Base-by-base conservation (phyloP, 352 stramenopile genomes). In the Phytophthora tentaculata region DNA sequence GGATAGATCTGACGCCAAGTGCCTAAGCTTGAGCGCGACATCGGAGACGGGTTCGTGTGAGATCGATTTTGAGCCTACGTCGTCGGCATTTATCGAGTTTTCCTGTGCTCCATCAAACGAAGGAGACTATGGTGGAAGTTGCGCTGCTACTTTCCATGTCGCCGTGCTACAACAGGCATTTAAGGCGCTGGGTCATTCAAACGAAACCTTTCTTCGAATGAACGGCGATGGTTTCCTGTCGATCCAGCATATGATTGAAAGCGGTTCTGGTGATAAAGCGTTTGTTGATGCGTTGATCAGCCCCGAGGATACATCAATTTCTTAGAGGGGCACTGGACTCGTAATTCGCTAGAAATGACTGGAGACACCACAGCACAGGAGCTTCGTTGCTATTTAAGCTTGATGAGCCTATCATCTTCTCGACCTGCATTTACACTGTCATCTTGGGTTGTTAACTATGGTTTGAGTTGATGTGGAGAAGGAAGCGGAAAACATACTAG, bases 251-350 rank as follows among this genome's bases (percentile, higher is more conserved):
- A 92, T 94, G 86, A 73, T 91, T 39, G 78, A 90, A 54, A 85
- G 74, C 26, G 80, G 81, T 10, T 82, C 80, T 20, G 86, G 86
- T 45, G 80, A 94, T 19, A 91, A 89, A 51, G 86, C 84, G 10
- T 96, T 96, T 53, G 79, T 94, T 8, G 88, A 96, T 51, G 86
- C 81, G 17, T 67, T 94, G 19, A 86, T 96, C 50, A 92, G 88
- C 67, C 86, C 85, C 3, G 88, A 96, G 56, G 88, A 94, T 37
- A 78, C 83, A 26, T 84, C 76, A 8, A 67, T 79, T 48, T 56
- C 75, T 26, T 86, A 77, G 43, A 56, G 29, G 12, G 41, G 37
- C 28, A 35, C 23, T 59, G 32, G 37, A 32, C 24, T 47, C n/a
- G n/a, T n/a, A n/a, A n/a, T n/a, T n/a, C n/a, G n/a, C n/a, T n/a